Percentiles rank a stretch among this genome's conserved stretches.
Conservation (phyloP, 73 alveolate species). For the Paramecium tetraurelia region DNA sequence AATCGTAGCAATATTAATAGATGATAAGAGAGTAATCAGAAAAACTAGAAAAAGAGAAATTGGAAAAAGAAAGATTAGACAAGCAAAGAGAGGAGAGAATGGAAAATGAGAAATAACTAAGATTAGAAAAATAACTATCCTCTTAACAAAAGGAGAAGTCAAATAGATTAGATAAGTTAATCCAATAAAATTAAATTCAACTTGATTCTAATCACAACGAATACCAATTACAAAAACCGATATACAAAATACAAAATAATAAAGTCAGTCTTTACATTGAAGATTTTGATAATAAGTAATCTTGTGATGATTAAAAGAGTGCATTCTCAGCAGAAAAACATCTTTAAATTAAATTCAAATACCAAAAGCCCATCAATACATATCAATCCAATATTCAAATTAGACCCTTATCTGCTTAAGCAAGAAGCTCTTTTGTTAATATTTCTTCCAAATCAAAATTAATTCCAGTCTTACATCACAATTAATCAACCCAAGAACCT, state of each 20-base stretch:
- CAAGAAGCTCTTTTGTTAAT: slow-evolving; percentile 13
- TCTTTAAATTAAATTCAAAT: background rate
- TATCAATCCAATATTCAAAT: background rate
- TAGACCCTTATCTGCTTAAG: slow-evolving; percentile 42
- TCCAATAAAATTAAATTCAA: background rate
- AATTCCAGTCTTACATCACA: background rate
- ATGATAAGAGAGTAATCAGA: background rate
- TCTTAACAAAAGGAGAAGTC: background rate
- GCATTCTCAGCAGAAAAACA: background rate
- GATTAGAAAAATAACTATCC: background rate
- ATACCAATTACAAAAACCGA: background rate
- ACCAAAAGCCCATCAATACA: background rate
- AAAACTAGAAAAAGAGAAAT: background rate
- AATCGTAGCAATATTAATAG: background rate
- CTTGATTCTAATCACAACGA: background rate
- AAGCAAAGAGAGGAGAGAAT: background rate
- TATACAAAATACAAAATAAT: background rate
- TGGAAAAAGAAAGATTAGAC: background rate
- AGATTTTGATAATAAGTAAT: background rate
- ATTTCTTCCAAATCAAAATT: background rate
- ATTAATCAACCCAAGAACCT: background rate
- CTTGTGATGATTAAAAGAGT: background rate
- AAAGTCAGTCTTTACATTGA: background rate
- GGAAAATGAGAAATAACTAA: background rate
- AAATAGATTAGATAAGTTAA: background rate